phyloP scores from a whole-genome alignment of 139 green algal genomes.

The Picochlorum sp. region DNA sequence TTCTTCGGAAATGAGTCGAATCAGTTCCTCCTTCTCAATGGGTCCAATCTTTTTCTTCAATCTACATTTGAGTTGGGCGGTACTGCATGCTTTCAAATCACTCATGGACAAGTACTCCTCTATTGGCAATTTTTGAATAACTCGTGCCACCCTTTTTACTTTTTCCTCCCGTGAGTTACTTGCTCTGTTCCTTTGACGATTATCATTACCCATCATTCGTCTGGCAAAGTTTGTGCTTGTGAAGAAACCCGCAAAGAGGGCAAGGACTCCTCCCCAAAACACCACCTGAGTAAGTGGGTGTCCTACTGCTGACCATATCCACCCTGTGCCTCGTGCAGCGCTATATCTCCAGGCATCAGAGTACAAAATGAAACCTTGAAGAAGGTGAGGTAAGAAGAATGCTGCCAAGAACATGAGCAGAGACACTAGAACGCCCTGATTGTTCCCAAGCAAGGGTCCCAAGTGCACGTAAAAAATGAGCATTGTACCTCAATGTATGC shows the following conservation, averaged over 20 bases:
- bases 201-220: no score
- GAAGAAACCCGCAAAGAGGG: no score
- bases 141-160: not conserved
- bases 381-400: constrained; percentile 1
- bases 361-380: not conserved
- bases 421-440: not conserved
- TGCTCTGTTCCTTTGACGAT: not conserved
- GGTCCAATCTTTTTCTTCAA: constrained; percentile 18
- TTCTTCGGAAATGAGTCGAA: constrained; percentile 12
- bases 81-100: constrained; percentile 29
- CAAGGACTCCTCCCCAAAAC: no score
- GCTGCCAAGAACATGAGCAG: not conserved
- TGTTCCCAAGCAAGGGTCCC: not conserved
- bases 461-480: constrained; percentile 3
- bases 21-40: constrained; percentile 41
- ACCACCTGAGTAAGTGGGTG: no score
- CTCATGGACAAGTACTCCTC: constrained; percentile 27
- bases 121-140: constrained; percentile 33
- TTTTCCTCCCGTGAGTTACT: not conserved
- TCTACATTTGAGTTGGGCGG: constrained; percentile 19
- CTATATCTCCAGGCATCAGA: not conserved
- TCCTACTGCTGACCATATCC: not conserved
- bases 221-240: no score
- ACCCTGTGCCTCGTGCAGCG: not conserved
- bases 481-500: not conserved